A percentile compares a stretch with the other conserved stretches of the same genome.
phyloP scores from a whole-genome alignment of 495 filamentous ascomycete species.

The Pseudevernia furfuracea region DNA sequence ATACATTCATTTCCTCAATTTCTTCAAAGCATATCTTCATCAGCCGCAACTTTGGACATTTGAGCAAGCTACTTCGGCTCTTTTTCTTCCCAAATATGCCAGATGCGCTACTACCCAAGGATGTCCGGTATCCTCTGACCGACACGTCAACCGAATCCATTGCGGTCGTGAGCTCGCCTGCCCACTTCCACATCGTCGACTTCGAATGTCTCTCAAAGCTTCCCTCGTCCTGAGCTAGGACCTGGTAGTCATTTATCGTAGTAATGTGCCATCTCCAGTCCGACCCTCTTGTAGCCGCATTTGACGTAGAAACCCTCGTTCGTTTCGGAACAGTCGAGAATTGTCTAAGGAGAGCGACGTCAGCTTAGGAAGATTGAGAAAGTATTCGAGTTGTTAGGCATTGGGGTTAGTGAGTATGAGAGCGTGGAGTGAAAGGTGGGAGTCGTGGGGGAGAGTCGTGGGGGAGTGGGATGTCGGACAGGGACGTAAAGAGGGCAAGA shows the following conservation, averaged over 20 bases:
- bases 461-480: background rate
- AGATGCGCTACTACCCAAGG: background rate
- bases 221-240: background rate
- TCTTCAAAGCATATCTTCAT: background rate
- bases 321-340: conserved; percentile 68
- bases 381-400: background rate
- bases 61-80: background rate
- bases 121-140: background rate
- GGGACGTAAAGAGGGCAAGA: background rate
- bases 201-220: background rate
- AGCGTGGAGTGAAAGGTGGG: background rate
- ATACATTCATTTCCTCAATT: background rate
- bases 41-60: background rate
- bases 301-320: conserved; percentile 99
- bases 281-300: conserved; percentile 90
- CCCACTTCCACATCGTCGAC: background rate
- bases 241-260: conserved; percentile 44
- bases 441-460: background rate
- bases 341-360: conserved; percentile 40
- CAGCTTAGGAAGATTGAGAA: conserved; percentile 12
- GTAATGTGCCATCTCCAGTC: conserved; percentile 96
- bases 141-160: background rate
- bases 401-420: background rate
- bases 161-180: background rate
- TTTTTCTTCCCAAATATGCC: background rate